These are phyloP conservation scores for Annulohypoxylon truncatum DNA, from an alignment of 2,329 filamentous ascomycete species.

Conservation along the genomic window DNA sequence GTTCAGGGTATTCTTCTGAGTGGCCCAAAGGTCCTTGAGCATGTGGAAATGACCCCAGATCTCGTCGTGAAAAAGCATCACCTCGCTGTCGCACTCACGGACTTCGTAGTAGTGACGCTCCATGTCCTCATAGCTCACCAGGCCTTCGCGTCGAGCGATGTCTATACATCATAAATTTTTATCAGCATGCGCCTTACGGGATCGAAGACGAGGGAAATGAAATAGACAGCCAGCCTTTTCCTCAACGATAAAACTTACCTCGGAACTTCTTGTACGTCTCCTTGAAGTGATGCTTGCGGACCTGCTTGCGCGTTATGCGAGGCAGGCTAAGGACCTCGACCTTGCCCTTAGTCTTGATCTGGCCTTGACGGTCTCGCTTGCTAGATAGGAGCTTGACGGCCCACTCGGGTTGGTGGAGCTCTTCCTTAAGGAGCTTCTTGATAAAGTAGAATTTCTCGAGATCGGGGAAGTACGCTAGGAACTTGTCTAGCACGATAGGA, in stretches of 20 bases:
- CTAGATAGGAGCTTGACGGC: not conserved
- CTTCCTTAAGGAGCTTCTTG: slow-evolving; percentile 14
- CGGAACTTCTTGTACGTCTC: not conserved
- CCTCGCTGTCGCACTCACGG: not conserved
- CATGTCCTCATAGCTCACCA: slow-evolving; percentile 37
- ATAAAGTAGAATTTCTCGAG: slow-evolving; percentile 50
- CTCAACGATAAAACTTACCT: slow-evolving; percentile 14
- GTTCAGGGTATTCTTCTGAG: not conserved
- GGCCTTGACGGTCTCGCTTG: not conserved
- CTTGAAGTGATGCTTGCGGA: not conserved
- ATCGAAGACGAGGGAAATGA: not conserved
- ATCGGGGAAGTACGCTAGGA: slow-evolving; percentile 45
- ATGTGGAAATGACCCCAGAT: not conserved
- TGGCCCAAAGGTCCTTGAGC: not conserved
- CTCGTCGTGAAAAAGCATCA: not conserved
- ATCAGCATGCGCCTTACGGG: not conserved
- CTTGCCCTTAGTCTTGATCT: not conserved
- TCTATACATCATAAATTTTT: slow-evolving; percentile 19
- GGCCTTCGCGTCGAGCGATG: slow-evolving; percentile 12
- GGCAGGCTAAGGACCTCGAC: not conserved
- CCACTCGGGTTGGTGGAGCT: not conserved
- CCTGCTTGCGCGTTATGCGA: not conserved
- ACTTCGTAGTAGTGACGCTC: slow-evolving; percentile 40
- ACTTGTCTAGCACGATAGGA: slow-evolving; percentile 1
- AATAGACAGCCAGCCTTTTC: not conserved